A percentile compares a stretch with the other conserved stretches of the same genome.
These are phyloP conservation scores for Penicillium pancosmium DNA, from an alignment of 495 filamentous ascomycete species.

Conservation along the genomic window DNA sequence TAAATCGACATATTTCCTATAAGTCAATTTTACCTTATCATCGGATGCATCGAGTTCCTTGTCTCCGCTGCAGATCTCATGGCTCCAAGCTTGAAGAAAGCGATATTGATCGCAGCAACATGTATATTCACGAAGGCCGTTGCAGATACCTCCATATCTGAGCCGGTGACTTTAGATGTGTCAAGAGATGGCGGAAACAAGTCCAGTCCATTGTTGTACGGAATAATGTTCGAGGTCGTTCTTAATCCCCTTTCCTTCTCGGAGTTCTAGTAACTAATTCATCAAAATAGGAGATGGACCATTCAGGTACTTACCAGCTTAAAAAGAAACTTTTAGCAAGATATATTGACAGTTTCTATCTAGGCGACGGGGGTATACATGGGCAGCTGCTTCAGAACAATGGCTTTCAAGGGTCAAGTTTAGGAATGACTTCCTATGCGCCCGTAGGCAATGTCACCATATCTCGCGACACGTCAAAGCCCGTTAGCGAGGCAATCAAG, in stretches of 20 bases:
- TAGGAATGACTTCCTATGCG: conserved; percentile 56
- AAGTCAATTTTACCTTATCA: no score
- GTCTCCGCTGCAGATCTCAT: not conserved
- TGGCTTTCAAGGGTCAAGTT: conserved; percentile 63
- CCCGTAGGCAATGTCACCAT: conserved; percentile 54
- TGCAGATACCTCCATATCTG: not conserved
- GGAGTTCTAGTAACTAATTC: not conserved
- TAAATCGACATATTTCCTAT: no score
- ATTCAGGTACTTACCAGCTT: conserved; percentile 52
- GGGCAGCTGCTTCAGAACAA: conserved; percentile 74
- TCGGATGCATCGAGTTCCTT: not conserved
- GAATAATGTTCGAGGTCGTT: conserved; percentile 61
- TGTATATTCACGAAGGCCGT: not conserved
- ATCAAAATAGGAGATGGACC: conserved; percentile 63
- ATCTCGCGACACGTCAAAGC: conserved; percentile 49
- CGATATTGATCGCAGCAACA: not conserved
- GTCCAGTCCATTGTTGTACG: conserved; percentile 58
- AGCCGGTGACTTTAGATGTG: conserved; percentile 24
- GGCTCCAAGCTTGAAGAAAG: not conserved
- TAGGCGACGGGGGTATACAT: conserved; percentile 71
- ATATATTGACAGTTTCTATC: not conserved
- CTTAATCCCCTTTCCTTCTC: not conserved
- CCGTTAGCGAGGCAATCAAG: conserved; percentile 55
- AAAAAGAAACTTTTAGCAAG: not conserved
- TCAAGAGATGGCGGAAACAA: conserved; percentile 52